Percentiles rank a stretch among this genome's conserved stretches.
phyloP scores from a whole-genome alignment of 1,139 yeast species.

The Yamadazyma sp. region DNA sequence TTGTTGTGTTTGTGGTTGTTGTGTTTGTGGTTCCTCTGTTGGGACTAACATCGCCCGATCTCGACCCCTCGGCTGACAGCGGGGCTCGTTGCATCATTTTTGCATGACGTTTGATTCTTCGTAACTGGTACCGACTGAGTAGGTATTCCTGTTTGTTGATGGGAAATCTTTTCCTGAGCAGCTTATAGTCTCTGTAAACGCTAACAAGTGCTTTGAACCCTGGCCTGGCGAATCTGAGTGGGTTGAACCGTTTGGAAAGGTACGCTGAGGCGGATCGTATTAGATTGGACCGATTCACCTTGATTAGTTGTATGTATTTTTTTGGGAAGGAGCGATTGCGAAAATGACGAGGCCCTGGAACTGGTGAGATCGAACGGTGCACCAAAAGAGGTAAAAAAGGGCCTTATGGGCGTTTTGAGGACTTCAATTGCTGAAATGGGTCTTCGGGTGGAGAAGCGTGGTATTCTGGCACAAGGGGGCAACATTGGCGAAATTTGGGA shows the following conservation, averaged over 20 bases:
- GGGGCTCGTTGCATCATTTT: slow-evolving; percentile 11
- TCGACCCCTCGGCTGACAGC: background rate
- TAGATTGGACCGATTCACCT: slow-evolving; percentile 3
- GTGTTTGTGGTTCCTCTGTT: background rate
- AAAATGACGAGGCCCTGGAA: background rate
- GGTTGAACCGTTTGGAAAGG: slow-evolving; percentile 15
- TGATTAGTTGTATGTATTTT: slow-evolving; percentile 5
- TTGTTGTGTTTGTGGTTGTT: background rate
- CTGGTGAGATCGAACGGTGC: background rate
- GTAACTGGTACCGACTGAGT: slow-evolving; percentile 11
- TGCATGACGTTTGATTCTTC: slow-evolving; percentile 18
- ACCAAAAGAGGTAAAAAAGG: no score
- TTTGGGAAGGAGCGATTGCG: slow-evolving; percentile 1
- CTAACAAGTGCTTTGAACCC: slow-evolving; percentile 16
- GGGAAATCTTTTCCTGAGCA: slow-evolving; percentile 20
- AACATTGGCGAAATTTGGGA: no score
- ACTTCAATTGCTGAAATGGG: background rate
- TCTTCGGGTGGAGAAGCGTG: no score
- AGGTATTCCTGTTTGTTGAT: slow-evolving; percentile 14
- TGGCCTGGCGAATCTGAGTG: slow-evolving; percentile 10
- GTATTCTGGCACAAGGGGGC: no score
- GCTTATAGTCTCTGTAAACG: slow-evolving; percentile 25
- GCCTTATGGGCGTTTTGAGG: no score
- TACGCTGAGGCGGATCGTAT: slow-evolving; percentile 20
- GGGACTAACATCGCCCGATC: background rate